phyloP scores from a whole-genome alignment of 768 basidiomycete species.

The Boletus sensibilis region DNA sequence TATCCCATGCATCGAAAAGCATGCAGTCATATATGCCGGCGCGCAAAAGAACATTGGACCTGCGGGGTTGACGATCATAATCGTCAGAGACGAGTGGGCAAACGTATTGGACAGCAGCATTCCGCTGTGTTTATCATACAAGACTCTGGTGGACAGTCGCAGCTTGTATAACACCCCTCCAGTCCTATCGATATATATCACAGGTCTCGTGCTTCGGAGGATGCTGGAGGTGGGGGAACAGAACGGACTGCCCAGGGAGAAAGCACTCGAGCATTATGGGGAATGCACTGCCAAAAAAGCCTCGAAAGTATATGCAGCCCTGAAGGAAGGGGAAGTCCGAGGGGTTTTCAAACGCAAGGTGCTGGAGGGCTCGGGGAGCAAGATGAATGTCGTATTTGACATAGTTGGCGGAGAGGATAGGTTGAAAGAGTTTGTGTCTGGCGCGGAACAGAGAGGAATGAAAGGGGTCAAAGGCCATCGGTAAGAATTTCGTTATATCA shows the following conservation, averaged over 20 bases:
- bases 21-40: conserved; percentile 94
- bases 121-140: conserved; percentile 81
- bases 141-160: conserved; percentile 68
- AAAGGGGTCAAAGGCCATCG: conserved; percentile 91
- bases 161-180: conserved; percentile 94
- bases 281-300: conserved; percentile 69
- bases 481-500: conserved; percentile 42
- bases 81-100: conserved; percentile 92
- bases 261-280: conserved; percentile 66
- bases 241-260: conserved; percentile 36
- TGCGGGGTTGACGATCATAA: conserved; percentile 87
- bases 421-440: conserved; percentile 73
- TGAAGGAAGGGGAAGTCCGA: conserved; percentile 67
- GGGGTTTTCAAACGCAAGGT: conserved; percentile 76
- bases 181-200: conserved; percentile 87
- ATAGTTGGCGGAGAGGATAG: conserved; percentile 70
- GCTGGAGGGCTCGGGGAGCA: conserved; percentile 72
- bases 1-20: conserved; percentile 83
- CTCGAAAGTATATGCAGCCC: conserved; percentile 67
- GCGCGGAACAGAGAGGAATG: conserved; percentile 78
- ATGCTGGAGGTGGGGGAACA: conserved; percentile 41
- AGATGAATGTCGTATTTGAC: conserved; percentile 95
- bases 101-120: conserved; percentile 66
- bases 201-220: conserved; percentile 78
- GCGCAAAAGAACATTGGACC: conserved; percentile 99